Conservation (phyloP, 257 asterid genomes). For the Gentiana macrophylla region DNA sequence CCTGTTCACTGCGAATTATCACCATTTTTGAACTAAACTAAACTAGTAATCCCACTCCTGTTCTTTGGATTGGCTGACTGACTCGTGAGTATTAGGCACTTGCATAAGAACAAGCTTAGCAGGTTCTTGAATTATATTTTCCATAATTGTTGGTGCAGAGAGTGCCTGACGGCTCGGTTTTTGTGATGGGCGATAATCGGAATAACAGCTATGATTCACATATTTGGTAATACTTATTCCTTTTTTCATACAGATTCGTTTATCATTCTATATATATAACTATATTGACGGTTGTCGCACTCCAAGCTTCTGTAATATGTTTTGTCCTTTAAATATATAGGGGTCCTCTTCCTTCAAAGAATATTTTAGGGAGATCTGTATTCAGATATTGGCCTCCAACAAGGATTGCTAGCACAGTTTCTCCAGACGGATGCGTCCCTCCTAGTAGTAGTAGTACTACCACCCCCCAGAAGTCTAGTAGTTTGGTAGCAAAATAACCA, state of each 20-base stretch:
- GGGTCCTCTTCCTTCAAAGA: conserved; percentile 90
- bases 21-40: background rate
- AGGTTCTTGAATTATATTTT: too few relatives aligned
- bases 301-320: too few relatives aligned
- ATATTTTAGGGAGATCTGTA: conserved; percentile 74
- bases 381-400: conserved; percentile 86
- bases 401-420: conserved; percentile 71
- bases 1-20: conserved; percentile 2
- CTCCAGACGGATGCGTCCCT: conserved; percentile 40
- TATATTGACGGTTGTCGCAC: too few relatives aligned
- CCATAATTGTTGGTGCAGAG: conserved; percentile 31
- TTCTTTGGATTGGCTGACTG: background rate
- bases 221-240: conserved; percentile 53
- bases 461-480: conserved; percentile 32
- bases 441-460: background rate
- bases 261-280: background rate
- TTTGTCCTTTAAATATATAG: conserved; percentile 15
- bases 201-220: conserved; percentile 94
- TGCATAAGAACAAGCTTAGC: too few relatives aligned
- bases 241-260: conserved; percentile 1
- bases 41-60: background rate
- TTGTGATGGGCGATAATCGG: conserved; percentile 95
- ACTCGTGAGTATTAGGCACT: background rate
- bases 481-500: conserved; percentile 28
- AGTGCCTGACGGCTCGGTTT: conserved; percentile 69